phyloP scores from a whole-genome alignment of 768 basidiomycete species.

The Crucibulum laeve region DNA sequence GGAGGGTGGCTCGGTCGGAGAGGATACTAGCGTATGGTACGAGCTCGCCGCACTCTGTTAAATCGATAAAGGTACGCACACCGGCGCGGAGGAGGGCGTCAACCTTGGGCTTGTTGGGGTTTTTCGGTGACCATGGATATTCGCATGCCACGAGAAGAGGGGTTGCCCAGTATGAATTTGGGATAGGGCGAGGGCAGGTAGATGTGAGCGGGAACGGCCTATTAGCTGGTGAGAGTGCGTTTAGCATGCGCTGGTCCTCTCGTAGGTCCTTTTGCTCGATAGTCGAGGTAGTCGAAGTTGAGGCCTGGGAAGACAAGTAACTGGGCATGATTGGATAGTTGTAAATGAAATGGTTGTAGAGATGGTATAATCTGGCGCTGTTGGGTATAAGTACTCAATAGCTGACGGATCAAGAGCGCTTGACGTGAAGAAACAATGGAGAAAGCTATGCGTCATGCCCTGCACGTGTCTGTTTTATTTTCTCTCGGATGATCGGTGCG shows the following conservation, averaged over 20 bases:
- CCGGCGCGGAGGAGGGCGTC: constrained; percentile 69
- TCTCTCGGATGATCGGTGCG: no score
- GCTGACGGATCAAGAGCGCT: no score
- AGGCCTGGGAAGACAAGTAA: constrained; percentile 5
- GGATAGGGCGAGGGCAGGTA: constrained; percentile 51
- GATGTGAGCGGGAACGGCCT: constrained; percentile 12
- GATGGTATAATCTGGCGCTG: no score
- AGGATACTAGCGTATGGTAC: constrained; percentile 58
- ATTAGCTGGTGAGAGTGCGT: constrained; percentile 6
- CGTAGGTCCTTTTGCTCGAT: constrained; percentile 5
- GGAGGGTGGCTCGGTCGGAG: constrained; percentile 42
- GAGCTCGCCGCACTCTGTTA: constrained; percentile 79
- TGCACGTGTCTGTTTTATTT: no score
- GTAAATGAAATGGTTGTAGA: no score
- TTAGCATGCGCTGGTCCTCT: constrained; percentile 6
- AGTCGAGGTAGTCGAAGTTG: background rate
- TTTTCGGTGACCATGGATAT: constrained; percentile 70
- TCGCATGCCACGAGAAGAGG: constrained; percentile 72
- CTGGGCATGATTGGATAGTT: constrained; percentile 3
- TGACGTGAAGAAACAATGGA: no score
- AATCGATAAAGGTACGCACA: constrained; percentile 78
- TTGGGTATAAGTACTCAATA: no score
- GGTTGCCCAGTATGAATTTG: constrained; percentile 86
- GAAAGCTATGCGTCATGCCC: no score
- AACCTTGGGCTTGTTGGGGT: constrained; percentile 59